Base-by-base conservation (phyloP, 108 stramenopile species). In the Aurantiochytrium sp. region DNA sequence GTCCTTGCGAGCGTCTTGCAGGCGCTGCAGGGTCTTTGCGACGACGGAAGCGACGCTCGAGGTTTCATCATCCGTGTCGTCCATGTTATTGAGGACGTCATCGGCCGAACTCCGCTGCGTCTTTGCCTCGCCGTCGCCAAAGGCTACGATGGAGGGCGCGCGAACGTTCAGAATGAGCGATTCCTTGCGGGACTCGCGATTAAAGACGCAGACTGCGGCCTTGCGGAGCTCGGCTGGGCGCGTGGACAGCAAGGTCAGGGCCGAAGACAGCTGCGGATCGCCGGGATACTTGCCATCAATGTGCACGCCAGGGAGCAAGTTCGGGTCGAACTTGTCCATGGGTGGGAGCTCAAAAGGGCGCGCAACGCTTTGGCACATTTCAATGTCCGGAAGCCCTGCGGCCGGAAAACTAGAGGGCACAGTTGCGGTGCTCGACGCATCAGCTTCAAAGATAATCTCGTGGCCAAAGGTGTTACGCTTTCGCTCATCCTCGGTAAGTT, bases 301-400 rank as follows among this genome's bases (percentile, higher is more conserved):
- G 21, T 16, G 16, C 59, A 60, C 18, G 58, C 55, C 88, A 21
- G 58, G 58, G 29, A 88, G 44, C 29, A 45, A 10, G 6, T 44
- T 51, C 12, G 87, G 23, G 5, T 58, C 87, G 23, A 57, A 57
- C 19, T 21, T n/a, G 8, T 57, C 57, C 53, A 87, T 87, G 87
- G 53, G 87, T 0, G 49, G 87, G 19, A 89, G 73, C 21, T 14
- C 28, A n/a, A 87, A 59, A 0, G 14, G 23, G 16, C 58, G 23
- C 58, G 58, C 87, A 5, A 23, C 14, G 42, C 29, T 96, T 88
- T 95, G 90, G 91, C 96, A 97, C 71, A 93, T 94, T 14, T 89
- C 89, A 71, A 97, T 96, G 88, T 97, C 96, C 60, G 92, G 87
- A 5, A 97, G 90, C 14, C 96, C 96, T 88, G 97, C 97, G 29